Base-by-base conservation (phyloP, 2,329 filamentous ascomycete genomes). In the Aspergillus costaricaensis region DNA sequence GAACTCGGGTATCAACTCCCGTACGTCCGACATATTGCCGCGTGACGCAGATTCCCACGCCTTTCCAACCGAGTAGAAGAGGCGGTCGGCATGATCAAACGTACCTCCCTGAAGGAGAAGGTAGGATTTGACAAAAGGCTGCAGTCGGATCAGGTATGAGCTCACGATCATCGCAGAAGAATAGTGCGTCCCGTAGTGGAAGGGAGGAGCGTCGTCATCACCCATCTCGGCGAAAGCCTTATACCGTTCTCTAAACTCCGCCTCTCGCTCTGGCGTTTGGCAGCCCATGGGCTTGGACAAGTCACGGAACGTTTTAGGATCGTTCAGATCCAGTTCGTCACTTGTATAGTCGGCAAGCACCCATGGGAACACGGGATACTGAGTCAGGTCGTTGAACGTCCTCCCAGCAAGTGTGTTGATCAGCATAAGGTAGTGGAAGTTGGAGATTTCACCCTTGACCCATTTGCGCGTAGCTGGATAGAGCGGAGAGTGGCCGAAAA, bases 151-250 rank as follows among this genome's bases (percentile, higher is more conserved):
- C 43, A 99, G 84, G 70, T 97, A 99, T 0, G 93, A 97, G 12
- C 92, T 92, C 6, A 99, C 95, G 61, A 96, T 97, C 95, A 98
- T 99, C 7, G 95, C 95, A 2, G 95, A 98, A 1, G 95, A 98
- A 75, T 99, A 99, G 74, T 99, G 96, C 0, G 96, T 99, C 17
- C 95, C 95, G 68, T 98, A 99, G 73, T 99, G 95, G 74, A 97
- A 99, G 0, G 95, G 91, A 0, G 91, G 89, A 49, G 84, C 82
- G 59, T 83, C 83, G 44, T 82, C 79, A 65, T 96, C 93, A 7
- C 89, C 91, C 82, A 99, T 96, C 73, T 98, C 95, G 0, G 89
- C 89, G 73, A 99, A 89, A 15, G 91, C 91, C 66, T 88, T 87
- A 74, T 96, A 98, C 30, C 92, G 87, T 68, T 96, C 91, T 55